Evolutionary conservation across 2,329 filamentous ascomycete species (phyloP), one percentile per base, ranked within the genome.

Genomic region (Ustilaginoidea virens): DNA sequence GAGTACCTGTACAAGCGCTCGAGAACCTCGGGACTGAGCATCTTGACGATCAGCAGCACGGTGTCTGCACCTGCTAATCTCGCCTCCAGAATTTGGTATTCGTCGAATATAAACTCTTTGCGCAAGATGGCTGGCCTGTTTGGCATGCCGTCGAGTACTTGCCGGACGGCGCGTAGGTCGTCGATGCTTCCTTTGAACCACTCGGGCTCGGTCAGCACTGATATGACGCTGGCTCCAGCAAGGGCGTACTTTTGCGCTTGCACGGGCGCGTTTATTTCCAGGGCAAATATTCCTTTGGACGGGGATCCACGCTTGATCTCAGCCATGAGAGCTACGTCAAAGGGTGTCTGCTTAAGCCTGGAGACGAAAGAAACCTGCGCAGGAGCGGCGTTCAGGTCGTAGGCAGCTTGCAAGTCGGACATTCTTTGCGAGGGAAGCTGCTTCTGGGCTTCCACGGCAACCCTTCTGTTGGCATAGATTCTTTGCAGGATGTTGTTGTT

Each of bases 121-220:
- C 92, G 75, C 17, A 98, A 60, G 9, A 98, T 70, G 2, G 87
- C 92, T 3, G 90, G 92, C 29, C 90, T 70, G 49, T 94, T 92
- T 2, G 82, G 77, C 76, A 98, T 85, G 9, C 80, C 78, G 42
- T 85, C 73, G n/a, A 98, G 60, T 27, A 81, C 85, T 52, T 87
- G 80, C 25, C 90, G 74, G 17, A 96, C 90, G 19, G 78, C 74
- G 35, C 80, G 73, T 30, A 98, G 60, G 49, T 98, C 90, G 33
- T 98, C 87, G 35, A 98, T 86, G 53, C 80, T 92, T 27, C 90
- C 90, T 58, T 94, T 96, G 64, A 98, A 98, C 90, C 90, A 98
- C 47, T 96, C 80, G 1, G 92, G 90, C 55, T 98, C 90, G 0
- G 90, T 98, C 26, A 98, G 68, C n/a, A 98, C 90, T 2, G 90